Evolutionary conservation across 306 rosid species (phyloP), one percentile per base, ranked within the genome.

Genomic region (Quercus cerris): DNA sequence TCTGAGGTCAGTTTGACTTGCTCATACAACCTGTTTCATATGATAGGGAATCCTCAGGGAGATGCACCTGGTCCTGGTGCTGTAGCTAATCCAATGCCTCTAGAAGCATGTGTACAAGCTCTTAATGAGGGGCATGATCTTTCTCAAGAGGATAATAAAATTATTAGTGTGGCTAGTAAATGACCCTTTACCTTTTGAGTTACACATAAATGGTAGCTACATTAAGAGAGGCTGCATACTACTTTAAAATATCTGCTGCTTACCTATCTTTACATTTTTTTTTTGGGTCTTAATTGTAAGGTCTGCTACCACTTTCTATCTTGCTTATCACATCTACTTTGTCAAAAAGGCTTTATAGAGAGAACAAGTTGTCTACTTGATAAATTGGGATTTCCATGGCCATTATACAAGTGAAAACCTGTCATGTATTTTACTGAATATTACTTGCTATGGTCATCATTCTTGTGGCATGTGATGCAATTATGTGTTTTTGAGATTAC

Each of bases 1-100:
- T 76, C 90, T 70, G 99, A 93, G 97, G 99, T 92, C 80, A 74
- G 77, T 73, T 30, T 75, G 75, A 62, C 76, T 52, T 82, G 72
- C 74, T 78, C 74, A 70, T 81, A 17, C 51, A 70, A 75, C 58
- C 76, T 76, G 56, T 79, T 49, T 23, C 31, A 33, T 63, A 33
- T 58, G 64, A 58, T 76, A 18, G 13, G 64, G 28, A 25, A 58
- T 23, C 28, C 5, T 58, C 1, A 15, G 33, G 66, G 4, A 61
- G 25, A 61, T 61, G 31, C 33, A 4, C 41, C 41, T 2, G 11
- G 41, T 63, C 41, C 41, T 4, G 10, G 70, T 63, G 12, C 7
- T 15, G n/a, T 14, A 63, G 20, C n/a, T 27, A 63, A 63, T 63
- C 70, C 10, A 28, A 35, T 63, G 30, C 38, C 70, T 63, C 41